Evolutionary conservation across 768 basidiomycete species (phyloP), one percentile per base, ranked within the genome.

Genomic region (Crucibulum laeve): DNA sequence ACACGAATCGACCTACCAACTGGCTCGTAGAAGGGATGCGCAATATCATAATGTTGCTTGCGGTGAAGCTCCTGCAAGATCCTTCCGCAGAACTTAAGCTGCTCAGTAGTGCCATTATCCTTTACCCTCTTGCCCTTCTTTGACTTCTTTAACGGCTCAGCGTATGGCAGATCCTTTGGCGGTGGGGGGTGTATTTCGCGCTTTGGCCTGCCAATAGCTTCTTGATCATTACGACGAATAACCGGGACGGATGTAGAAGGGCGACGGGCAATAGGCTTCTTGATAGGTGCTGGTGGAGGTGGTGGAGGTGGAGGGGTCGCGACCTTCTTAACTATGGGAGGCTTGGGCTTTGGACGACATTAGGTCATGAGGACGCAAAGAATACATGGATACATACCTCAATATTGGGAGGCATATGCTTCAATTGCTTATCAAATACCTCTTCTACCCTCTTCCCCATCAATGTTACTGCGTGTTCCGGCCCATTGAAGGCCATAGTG

Each of bases 121-220:
- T 79, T 82, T 28, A 58, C 61, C 33, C 69, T 67, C 61, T 87
- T 86, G 38, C 65, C 63, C 56, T 80, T 83, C 48, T 82, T 74
- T 43, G 72, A 63, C 61, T 84, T 84, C 68, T 82, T 85, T 23
- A 87, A 83, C 2, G 58, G 73, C 58, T 91, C 89, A 10, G 79
- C 79, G 59, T 95, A 96, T 0, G 85, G 78, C 7, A 93, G 64
- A 55, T 97, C 95, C 63, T 92, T 94, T 0, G 92, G 83, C 17
- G 91, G 87, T 8, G 94, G 95, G 3, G 95, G 91, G 58, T 97
- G 95, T 22, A 97, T 94, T 63, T 99, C 96, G 42, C 96, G 89
- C 68, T 97, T 98, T 1, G 95, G 95, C n/a, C 96, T 82, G 18
- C 78, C 77, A 19, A 74, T 59, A 18, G 64, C 69, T 47, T 73